Evolutionary conservation across 192 early-diverging fungal genomes (phyloP), one percentile per base, ranked within the genome.

Genomic region (Chytriomyces sp.): DNA sequence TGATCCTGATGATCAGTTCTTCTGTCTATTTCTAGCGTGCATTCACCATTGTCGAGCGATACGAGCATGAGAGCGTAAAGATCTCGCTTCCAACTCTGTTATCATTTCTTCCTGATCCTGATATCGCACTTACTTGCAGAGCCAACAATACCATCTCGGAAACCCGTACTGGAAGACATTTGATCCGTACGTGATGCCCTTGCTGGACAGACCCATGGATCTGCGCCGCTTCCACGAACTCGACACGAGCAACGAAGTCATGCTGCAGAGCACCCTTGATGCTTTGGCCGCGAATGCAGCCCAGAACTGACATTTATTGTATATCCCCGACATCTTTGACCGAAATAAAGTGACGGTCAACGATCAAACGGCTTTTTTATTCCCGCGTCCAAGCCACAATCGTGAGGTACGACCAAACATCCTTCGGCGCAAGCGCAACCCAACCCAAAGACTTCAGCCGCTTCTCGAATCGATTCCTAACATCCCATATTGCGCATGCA

Each of bases 141-240:
- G 20, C 46, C 76, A 77, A 46, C 66, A 77, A 71, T 77, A 77
- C 61, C 76, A 77, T 59, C 67, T 77, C 67, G 67, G 67, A 7
- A 77, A 77, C 59, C 76, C 76, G 18, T 77, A 77, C 76, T 77
- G 76, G 76, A 67, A 77, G 67, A 77, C 76, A 1, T 77, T 77
- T 71, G 76, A 77, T 71, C 76, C 76, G 26, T 77, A 77, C 64
- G 76, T 77, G 35, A 77, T 77, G 6, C 76, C 76, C 2, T 61
- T 77, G 10, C 76, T 77, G 44, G 76, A 77, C 16, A 69, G 47
- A 53, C 76, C 76, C 13, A 77, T 77, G 76, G 76, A 77, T 48
- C 53, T 77, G 9, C 76, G 76, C 57, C 23, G 76, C 35, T 77
- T 77, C 64, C 46, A 77, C 67, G 76, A 77, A 35, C 76, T 77